Evolutionary conservation across 306 rosid genomes (phyloP).

Genomic region (Prinsepia uniflora): DNA sequence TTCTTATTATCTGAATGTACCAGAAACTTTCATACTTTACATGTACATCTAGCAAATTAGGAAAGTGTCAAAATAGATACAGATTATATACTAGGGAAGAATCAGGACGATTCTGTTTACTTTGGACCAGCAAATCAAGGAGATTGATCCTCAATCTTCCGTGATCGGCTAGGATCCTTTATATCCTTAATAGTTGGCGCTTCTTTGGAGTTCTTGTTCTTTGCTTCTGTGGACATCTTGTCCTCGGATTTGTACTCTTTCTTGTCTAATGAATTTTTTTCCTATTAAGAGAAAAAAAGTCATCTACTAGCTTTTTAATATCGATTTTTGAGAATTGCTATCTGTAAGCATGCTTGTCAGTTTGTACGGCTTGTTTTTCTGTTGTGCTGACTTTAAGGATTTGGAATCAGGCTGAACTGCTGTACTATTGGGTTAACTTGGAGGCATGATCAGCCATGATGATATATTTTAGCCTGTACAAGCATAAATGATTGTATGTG

Average conservation of each 20-base stretch:
- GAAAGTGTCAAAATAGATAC: too few species aligned
- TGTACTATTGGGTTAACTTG: slow-evolving; percentile 2
- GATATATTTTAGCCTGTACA: neutral
- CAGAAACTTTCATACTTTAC: too few species aligned
- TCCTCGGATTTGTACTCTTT: neutral
- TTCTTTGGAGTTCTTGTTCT: too few species aligned
- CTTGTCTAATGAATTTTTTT: neutral
- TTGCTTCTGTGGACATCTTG: neutral
- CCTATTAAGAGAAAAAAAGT: neutral
- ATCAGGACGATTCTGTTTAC: too few species aligned
- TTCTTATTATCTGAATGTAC: too few species aligned
- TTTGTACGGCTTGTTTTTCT: neutral
- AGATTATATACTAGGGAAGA: too few species aligned
- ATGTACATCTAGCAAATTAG: too few species aligned
- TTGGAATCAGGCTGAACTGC: neutral
- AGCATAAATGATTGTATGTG: neutral
- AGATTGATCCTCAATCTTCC: too few species aligned
- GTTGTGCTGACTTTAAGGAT: neutral
- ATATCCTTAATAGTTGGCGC: too few species aligned
- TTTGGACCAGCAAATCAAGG: too few species aligned
- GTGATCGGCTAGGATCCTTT: too few species aligned
- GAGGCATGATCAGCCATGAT: neutral
- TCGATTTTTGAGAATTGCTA: neutral
- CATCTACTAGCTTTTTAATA: neutral
- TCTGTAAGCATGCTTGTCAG: neutral